phyloP scores from a whole-genome alignment of 495 filamentous ascomycete genomes.

The Hypoxylon crocopeplum region DNA sequence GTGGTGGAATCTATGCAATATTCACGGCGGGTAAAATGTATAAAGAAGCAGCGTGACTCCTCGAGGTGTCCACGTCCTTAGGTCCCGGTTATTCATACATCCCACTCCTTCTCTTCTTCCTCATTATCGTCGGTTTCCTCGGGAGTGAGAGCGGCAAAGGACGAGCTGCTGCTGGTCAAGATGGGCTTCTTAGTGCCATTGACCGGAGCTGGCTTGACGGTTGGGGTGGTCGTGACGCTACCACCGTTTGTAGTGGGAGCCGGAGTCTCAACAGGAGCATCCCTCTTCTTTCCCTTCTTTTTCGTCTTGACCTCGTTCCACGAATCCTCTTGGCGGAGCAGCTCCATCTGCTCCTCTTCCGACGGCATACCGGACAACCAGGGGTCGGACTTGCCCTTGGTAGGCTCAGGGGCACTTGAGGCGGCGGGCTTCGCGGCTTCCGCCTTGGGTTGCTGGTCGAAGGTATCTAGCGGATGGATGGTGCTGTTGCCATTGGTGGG shows the following conservation, averaged over 20 bases:
- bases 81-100: constrained; percentile 44
- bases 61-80: neutral
- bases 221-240: constrained; percentile 29
- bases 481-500: constrained; percentile 51
- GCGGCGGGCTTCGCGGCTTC: constrained; percentile 27
- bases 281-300: constrained; percentile 57
- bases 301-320: constrained; percentile 83
- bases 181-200: constrained; percentile 43
- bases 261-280: constrained; percentile 35
- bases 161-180: constrained; percentile 45
- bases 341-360: constrained; percentile 85
- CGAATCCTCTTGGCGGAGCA: constrained; percentile 67
- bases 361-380: constrained; percentile 71
- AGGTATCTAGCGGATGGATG: constrained; percentile 76
- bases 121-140: constrained; percentile 47
- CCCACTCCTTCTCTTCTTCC: constrained; percentile 57
- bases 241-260: constrained; percentile 33
- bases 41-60: constrained; percentile 20
- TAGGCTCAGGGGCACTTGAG: constrained; percentile 34
- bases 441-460: constrained; percentile 56
- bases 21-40: constrained; percentile 35
- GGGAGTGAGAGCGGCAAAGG: constrained; percentile 56
- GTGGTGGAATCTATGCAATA: constrained; percentile 28
- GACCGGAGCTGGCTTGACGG: constrained; percentile 41
- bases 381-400: constrained; percentile 42